Evolutionary conservation across 176 grass and related monocot species (phyloP), one percentile per base, ranked within the genome.

Genomic region (Coix lacrymajobi): DNA sequence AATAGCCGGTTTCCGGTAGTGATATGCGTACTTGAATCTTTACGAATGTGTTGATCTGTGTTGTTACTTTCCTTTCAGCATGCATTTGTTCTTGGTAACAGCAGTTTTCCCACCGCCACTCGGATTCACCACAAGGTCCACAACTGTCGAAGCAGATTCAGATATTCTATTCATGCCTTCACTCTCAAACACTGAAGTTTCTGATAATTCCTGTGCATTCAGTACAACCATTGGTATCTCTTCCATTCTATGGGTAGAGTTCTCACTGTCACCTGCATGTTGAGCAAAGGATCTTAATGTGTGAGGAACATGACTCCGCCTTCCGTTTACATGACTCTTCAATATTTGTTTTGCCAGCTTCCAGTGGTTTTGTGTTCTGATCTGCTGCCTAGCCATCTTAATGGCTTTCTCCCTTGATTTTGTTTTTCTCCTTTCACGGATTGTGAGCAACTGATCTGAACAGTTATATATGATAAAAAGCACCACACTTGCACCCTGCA

Each of bases 401-500:
- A 94, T 87, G 17, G 92, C 96, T 20, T 86, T 84, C 74, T 91
- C 92, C 83, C 96, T 95, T 0, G 92, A 95, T 46, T 29, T 88
- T 3, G 90, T 89, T 79, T 91, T 83, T 83, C 87, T 89, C 29
- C 85, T 56, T 79, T 95, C 87, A 15, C 89, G 92, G 16, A 89
- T 87, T 10, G 58, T 64, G 25, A 98, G 92, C 66, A 88, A 83
- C 77, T 95, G 83, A 46, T 77, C 96, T 48, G 96, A 95, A 76
- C 88, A 98, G 84, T 91, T 98, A 73, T 95, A 95, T 87, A 98
- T 93, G 68, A 95, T 75, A 29, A 95, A 58, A 37, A 98, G 88
- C 33, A 90, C 36, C 44, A 93, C 46, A 4, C 79, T 78, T 46
- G 77, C 57, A 71, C 90, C 81, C 96, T 98, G 71, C 78, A 78